Evolutionary conservation across 176 grass and related monocot genomes (phyloP).

Genomic region (Eleusine coracana): DNA sequence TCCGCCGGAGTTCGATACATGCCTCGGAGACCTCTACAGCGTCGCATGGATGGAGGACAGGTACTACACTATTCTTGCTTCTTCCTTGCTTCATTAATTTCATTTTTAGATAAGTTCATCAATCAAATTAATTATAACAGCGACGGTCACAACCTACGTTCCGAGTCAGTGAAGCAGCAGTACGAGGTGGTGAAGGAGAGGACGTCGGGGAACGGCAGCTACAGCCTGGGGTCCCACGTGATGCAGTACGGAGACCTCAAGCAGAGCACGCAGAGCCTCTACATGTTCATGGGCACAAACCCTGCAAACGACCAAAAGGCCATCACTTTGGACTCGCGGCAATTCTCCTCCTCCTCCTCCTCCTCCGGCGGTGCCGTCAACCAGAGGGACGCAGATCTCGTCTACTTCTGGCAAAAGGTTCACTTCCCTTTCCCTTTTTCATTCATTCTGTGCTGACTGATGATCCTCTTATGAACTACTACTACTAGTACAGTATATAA

Average conservation of each 20-base stretch:
- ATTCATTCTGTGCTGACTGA: too few species aligned
- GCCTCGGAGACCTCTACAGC: slow-evolving; percentile 90
- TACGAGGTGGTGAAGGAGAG: slow-evolving; percentile 65
- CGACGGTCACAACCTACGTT: slow-evolving; percentile 53
- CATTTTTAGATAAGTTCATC: too few species aligned
- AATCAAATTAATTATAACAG: background rate
- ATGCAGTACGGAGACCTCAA: slow-evolving; percentile 75
- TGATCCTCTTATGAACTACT: too few species aligned
- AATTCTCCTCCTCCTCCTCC: background rate
- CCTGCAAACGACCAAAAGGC: slow-evolving; percentile 58
- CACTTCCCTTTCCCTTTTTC: too few species aligned
- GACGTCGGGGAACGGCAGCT: slow-evolving; percentile 54
- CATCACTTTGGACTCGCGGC: slow-evolving; percentile 47
- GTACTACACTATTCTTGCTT: too few species aligned
- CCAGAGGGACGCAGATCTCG: slow-evolving; percentile 82
- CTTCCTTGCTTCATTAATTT: too few species aligned
- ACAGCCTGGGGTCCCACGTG: slow-evolving; percentile 64
- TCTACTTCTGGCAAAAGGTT: slow-evolving; percentile 75
- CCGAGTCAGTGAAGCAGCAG: slow-evolving; percentile 71
- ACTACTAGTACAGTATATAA: too few species aligned
- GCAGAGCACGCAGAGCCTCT: slow-evolving; percentile 44
- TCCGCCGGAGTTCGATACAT: slow-evolving; percentile 69
- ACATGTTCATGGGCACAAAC: slow-evolving; percentile 62
- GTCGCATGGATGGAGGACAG: slow-evolving; percentile 95
- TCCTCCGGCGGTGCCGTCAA: slow-evolving; percentile 37